A percentile compares a stretch with the other conserved stretches of the same genome.
Evolutionary conservation across 148 eudicot species (phyloP).

Genomic region (Rhododendron henanense): DNA sequence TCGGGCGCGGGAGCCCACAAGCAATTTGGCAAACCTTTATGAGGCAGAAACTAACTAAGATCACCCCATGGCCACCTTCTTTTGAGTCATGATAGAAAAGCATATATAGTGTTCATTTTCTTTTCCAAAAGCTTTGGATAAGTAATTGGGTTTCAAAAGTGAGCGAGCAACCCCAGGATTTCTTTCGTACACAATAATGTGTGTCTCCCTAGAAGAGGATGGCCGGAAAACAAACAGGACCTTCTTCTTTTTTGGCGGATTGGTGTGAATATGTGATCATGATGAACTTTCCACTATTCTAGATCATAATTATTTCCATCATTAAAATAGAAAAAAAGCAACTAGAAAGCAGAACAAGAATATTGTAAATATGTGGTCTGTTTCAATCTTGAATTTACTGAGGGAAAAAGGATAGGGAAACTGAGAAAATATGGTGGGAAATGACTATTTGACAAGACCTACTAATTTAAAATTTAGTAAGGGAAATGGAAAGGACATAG

Average conservation of each 20-base stretch:
- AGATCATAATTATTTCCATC: background rate
- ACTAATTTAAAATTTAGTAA: no score
- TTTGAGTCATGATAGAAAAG: background rate
- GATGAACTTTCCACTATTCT: background rate
- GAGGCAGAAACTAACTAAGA: background rate
- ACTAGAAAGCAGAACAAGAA: background rate
- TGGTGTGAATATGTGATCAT: background rate
- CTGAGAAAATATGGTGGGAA: background rate
- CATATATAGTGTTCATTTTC: background rate
- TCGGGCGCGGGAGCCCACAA: no score
- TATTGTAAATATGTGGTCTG: background rate
- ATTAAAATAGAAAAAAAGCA: background rate
- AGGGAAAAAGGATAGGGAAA: background rate
- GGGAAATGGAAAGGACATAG: no score
- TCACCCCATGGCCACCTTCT: background rate
- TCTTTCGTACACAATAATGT: background rate
- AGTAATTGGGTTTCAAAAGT: background rate
- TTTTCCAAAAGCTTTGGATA: background rate
- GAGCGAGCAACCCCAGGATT: background rate
- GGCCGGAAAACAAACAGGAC: background rate
- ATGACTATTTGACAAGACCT: background rate
- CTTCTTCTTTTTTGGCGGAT: background rate
- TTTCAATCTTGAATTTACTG: background rate
- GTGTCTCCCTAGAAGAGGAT: background rate
- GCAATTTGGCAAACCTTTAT: background rate